Base-by-base conservation (phyloP, 805 yeast genomes). In the Ogataea methanolica region DNA sequence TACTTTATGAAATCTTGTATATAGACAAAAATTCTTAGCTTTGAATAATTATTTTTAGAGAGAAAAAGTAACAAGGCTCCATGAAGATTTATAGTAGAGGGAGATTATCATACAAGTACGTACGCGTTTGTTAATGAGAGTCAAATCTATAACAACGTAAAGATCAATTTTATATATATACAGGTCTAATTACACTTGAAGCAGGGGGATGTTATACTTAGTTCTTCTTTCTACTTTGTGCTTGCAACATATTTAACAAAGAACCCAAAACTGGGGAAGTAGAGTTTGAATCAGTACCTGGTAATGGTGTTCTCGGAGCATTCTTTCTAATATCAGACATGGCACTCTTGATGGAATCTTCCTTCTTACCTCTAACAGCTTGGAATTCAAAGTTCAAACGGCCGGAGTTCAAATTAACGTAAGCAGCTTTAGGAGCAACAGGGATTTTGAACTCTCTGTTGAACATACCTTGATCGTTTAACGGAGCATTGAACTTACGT, bases 401-500 rank as follows among this genome's bases (percentile, higher is more conserved):
- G 43, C 54, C 55, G 42, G 44, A 54, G 33, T 56, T 54, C 45
- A 59, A 42, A 36, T 59, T 52, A 41, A 65, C 44, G 39, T 49
- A 51, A 14, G 66, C 68, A 41, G 48, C 43, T 42, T 57, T 56
- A 31, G 67, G 60, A 41, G 53, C 48, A 8, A 63, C 16, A 33
- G 69, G 69, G 26, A 63, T 46, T 23, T 51, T 51, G 41, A 62
- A 52, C 45, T 65, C 65, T 50, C 67, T 57, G 22, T 63, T 52
- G 45, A 57, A 65, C n/a, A 46, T 51, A 16, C 59, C 58, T 11
- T 58, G 44, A 33, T 52, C 51, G 36, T 56, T 56, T 39, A 62
- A 38, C 8, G 65, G 58, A 49, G 53, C 57, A 34, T 53, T 53
- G 14, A 41, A 40, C 17, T 50, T 52, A 6, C 45, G 38, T 14